Base-by-base conservation (phyloP, 2,329 filamentous ascomycete species). In the Mariannaea sp. region DNA sequence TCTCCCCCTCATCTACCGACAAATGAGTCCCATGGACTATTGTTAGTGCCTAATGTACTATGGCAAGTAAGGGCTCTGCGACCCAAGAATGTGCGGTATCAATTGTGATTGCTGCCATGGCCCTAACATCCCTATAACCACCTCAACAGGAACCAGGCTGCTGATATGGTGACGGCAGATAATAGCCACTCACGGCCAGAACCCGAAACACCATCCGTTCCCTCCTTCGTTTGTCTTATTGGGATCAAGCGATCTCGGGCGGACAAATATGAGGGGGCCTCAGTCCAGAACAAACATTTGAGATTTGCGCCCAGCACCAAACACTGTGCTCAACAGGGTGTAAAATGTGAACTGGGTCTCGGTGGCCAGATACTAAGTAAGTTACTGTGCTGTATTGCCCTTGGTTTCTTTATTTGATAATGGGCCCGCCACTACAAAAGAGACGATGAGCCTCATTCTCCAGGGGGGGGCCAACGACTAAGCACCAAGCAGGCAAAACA, bases 221-320 rank as follows among this genome's bases (percentile, higher is more conserved):
- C 27, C 36, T 30, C 39, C 26, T 22, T 13, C n/a, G 30, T n/a
- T 30, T 51, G 27, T 45, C 33, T 51, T 19, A 32, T 45, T 33
- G 24, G 22, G 24, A 46, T 36, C 14, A 27, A 32, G 19, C 20
- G 22, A 44, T 44, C 33, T 36, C 36, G 30, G 43, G 39, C 36
- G 30, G 43, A 32, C 45, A 40, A 22, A 49, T 44, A 36, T 49
- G 24, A 19, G 24, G 42, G 26, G 24, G 42, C 38, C 29, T 13
- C 14, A 38, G 35, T 8, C 33, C 27, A 41, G 7, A 40, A 45
- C 20, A 20, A 40, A 30, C 52, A 7, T 50, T 16, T 5, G 29
- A 36, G 26, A 42, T 7, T 19, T 29, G 12, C 46, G 46, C 46
- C 45, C 46, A 45, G 39, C 27, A 49, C 6, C 44, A 47, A 33